A percentile compares a stretch with the other conserved stretches of the same genome.
Evolutionary conservation across 2,329 filamentous ascomycete species (phyloP).

Genomic region (Ascochyta viciae-villosae): DNA sequence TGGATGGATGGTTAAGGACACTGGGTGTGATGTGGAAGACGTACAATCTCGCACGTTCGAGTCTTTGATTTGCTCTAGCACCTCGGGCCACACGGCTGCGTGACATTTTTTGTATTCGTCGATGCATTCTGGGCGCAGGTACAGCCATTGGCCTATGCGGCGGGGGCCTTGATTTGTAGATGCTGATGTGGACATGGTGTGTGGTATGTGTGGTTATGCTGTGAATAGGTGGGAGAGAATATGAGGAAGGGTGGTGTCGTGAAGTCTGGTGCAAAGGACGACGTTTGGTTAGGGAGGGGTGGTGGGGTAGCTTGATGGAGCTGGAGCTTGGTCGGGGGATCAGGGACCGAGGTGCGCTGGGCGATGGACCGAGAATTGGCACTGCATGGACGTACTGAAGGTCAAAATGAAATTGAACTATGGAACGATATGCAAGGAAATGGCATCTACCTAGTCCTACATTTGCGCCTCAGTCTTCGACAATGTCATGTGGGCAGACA

Average conservation of each 20-base stretch:
- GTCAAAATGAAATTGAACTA: neutral
- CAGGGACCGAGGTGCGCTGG: constrained; percentile 4
- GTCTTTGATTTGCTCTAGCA: constrained; percentile 76
- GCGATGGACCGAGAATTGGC: neutral
- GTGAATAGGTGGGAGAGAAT: neutral
- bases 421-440: constrained; percentile 9
- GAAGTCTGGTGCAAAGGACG: neutral
- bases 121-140: constrained; percentile 70
- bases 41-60: constrained; percentile 74
- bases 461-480: neutral
- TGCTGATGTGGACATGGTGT: constrained; percentile 9
- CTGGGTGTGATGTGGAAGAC: constrained; percentile 44
- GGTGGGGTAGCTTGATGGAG: constrained; percentile 12
- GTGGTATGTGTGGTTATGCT: neutral
- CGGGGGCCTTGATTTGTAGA: constrained; percentile 36
- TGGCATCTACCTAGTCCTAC: constrained; percentile 11
- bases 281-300: neutral
- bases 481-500: no score
- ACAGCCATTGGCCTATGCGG: constrained; percentile 75
- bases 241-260: neutral
- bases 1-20: no score
- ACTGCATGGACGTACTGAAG: neutral
- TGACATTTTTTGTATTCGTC: constrained; percentile 77
- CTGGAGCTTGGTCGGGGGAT: constrained; percentile 6
- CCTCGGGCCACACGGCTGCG: constrained; percentile 77